These are phyloP conservation scores for Albugo laibachii DNA, from an alignment of 352 stramenopile genomes.

Conservation along the genomic window DNA sequence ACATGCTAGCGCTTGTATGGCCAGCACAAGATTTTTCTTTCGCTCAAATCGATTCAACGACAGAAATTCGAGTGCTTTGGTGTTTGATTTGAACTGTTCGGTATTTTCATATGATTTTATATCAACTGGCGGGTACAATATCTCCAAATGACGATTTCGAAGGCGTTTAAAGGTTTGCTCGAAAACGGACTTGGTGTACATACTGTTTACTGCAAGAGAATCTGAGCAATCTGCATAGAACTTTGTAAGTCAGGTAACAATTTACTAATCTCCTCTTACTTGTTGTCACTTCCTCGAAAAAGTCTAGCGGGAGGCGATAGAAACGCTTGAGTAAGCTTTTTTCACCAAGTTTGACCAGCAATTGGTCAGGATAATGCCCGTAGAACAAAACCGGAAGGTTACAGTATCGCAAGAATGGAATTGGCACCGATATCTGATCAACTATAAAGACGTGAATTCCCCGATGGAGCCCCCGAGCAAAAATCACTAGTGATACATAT, in stretches of 20 bases:
- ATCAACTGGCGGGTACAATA: conserved; percentile 91
- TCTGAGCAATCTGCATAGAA: conserved; percentile 51
- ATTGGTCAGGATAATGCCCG: conserved; percentile 97
- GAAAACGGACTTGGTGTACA: conserved; percentile 88
- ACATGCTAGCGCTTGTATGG: conserved; percentile 57
- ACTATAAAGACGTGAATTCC: conserved; percentile 62
- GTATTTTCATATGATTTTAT: conserved; percentile 35
- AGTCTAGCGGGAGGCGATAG: conserved; percentile 87
- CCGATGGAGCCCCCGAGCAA: conserved; percentile 10
- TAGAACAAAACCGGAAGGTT: conserved; percentile 92
- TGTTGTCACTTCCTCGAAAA: conserved; percentile 86
- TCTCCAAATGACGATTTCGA: conserved; percentile 27
- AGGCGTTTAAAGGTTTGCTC: conserved; percentile 71
- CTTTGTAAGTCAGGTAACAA: conserved; percentile 14
- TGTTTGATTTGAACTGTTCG: conserved; percentile 7
- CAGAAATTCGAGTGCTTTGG: conserved; percentile 64
- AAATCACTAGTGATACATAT: conserved; percentile 73
- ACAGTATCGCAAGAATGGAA: conserved; percentile 49
- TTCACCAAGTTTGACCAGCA: conserved; percentile 56
- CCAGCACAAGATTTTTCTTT: conserved; percentile 94
- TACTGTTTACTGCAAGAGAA: conserved; percentile 91
- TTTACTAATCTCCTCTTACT: conserved; percentile 47
- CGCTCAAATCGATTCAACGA: conserved; percentile 97
- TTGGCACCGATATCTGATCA: conserved; percentile 62
- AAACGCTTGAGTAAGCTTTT: conserved; percentile 46